Evolutionary conservation across 2,329 filamentous ascomycete genomes (phyloP), one percentile per base, ranked within the genome.

Genomic region (Colletotrichum gloeosporioides): DNA sequence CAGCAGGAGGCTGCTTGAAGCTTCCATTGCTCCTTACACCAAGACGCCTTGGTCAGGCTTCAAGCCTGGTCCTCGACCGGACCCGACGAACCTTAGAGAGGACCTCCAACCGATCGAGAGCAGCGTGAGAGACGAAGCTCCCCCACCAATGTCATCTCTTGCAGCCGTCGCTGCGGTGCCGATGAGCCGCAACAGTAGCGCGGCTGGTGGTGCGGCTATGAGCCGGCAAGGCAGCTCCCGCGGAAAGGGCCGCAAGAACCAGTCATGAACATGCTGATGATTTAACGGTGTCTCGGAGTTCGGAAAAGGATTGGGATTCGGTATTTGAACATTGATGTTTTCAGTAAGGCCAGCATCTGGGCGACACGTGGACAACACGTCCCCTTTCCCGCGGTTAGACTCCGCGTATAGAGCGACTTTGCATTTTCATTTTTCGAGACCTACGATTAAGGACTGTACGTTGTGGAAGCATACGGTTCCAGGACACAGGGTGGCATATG

Each of bases 121-220:
- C 79, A 86, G 81, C 69, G 77, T 87, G 27, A 86, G 88, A 69
- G 88, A 88, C 61, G 86, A 89, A 64, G 83, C 80, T 53, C 44
- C 44, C 12, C 44, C 44, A 64, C 80, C 62, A 8, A 81, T 79
- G 74, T 77, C 55, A 12, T 72, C 75, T 9, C 63, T 76, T 80
- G 39, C 79, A 36, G 78, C 78, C 44, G 81, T 80, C 66, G 84
- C 84, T 0, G 87, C 86, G 0, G 85, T 85, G 16, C 87, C 90
- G 2, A 91, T 91, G 88, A 91, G 89, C 79, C 88, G 89, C 49
- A 89, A 90, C 81, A 91, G 88, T 82, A 91, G 89, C 22, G 76
- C 76, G 70, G 84, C 88, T 6, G 89, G 89, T 29, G 90, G 90
- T 57, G 88, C 88, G 36, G 85, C 89, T 15, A 92, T 92, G 90